phyloP scores from a whole-genome alignment of 2,329 filamentous ascomycete genomes.

The Monosporascus cannonballus region DNA sequence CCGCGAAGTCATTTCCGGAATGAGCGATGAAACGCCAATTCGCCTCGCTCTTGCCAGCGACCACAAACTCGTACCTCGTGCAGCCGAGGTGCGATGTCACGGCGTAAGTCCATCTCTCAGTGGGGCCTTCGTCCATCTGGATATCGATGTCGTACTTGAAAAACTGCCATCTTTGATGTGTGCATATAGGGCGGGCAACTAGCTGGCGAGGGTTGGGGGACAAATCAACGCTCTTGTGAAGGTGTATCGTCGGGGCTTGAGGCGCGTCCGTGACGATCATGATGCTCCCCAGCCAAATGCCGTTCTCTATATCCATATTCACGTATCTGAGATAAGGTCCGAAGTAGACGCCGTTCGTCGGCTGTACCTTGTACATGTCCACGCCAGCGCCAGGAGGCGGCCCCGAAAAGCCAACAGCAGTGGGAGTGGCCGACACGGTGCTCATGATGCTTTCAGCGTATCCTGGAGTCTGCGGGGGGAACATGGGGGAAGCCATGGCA shows the following conservation, averaged over 20 bases:
- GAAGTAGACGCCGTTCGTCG: conserved; percentile 96
- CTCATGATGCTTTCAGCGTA: conserved; percentile 85
- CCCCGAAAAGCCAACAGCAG: conserved; percentile 75
- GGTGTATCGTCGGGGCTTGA: conserved; percentile 91
- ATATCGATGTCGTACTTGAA: conserved; percentile 91
- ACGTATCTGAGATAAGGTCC: conserved; percentile 92
- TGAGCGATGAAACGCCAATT: conserved; percentile 96
- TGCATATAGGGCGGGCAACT: conserved; percentile 73
- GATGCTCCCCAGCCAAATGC: conserved; percentile 89
- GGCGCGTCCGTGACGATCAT: conserved; percentile 85
- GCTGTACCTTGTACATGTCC: conserved; percentile 87
- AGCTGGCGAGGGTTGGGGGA: conserved; percentile 90
- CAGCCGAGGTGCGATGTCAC: conserved; percentile 95
- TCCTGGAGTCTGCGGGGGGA: conserved; percentile 73
- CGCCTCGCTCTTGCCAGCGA: conserved; percentile 82
- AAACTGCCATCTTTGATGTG: conserved; percentile 91
- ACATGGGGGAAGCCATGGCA: conserved; percentile 73
- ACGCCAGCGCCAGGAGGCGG: conserved; percentile 86
- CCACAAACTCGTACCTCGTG: conserved; percentile 95
- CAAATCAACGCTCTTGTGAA: conserved; percentile 83
- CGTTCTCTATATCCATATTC: conserved; percentile 93
- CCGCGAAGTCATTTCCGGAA: conserved; percentile 91
- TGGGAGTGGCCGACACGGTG: conserved; percentile 66
- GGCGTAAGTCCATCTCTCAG: conserved; percentile 92
- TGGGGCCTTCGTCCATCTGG: conserved; percentile 76